phyloP scores from a whole-genome alignment of 306 rosid genomes.

The Carpinus fangiana region DNA sequence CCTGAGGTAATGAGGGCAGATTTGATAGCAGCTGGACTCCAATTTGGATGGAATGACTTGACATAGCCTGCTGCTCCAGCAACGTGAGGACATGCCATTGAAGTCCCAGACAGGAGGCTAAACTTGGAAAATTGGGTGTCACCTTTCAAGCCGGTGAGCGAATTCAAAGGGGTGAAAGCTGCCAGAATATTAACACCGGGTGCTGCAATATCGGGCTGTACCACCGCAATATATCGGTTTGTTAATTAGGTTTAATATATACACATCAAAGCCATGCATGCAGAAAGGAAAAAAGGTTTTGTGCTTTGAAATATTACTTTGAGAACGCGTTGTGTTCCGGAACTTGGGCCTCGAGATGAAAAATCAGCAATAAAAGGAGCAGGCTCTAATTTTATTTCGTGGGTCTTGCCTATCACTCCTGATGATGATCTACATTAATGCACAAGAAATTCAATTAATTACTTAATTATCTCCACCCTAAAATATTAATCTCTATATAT shows the following conservation, averaged over 20 bases:
- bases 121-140: constrained; percentile 82
- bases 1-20: constrained; percentile 87
- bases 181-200: constrained; percentile 86
- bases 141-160: constrained; percentile 67
- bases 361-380: constrained; percentile 82
- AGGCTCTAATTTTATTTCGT: constrained; percentile 23
- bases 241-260: constrained; percentile 3
- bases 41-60: constrained; percentile 79
- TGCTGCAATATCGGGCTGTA: constrained; percentile 90
- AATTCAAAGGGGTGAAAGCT: constrained; percentile 58
- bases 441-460: not conserved
- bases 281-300: no score
- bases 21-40: constrained; percentile 80
- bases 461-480: no score
- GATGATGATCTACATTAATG: constrained; percentile 51
- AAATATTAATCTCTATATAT: no score
- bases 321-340: constrained; percentile 55
- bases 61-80: constrained; percentile 83
- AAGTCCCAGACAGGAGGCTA: constrained; percentile 84
- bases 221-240: not conserved
- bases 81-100: constrained; percentile 95
- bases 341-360: constrained; percentile 87
- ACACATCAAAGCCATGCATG: no score
- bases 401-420: constrained; percentile 65
- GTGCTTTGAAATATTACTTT: constrained; percentile 47